phyloP scores from a whole-genome alignment of 2,329 filamentous ascomycete species.

The Cryphonectria carpinicola region DNA sequence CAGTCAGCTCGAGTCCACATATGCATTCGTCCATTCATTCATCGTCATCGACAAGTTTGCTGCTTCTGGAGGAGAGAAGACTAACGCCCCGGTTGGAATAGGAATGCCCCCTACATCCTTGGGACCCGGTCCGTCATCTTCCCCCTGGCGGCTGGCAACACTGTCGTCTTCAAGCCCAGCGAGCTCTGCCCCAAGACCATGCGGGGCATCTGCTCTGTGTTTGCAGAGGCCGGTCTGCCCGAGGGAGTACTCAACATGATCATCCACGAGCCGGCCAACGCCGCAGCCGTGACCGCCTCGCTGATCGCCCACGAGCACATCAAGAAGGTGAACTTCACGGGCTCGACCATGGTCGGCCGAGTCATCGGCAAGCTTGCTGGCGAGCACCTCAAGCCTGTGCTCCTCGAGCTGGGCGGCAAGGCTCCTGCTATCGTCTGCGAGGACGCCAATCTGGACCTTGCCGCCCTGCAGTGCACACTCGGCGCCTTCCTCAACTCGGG shows the following conservation, averaged over 20 bases:
- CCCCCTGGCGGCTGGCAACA: constrained; percentile 79
- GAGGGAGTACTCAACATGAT: constrained; percentile 75
- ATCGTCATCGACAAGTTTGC: not conserved
- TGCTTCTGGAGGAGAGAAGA: constrained; percentile 9
- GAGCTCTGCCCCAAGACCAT: constrained; percentile 69
- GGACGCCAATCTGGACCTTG: constrained; percentile 76
- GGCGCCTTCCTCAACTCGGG: constrained; percentile 76
- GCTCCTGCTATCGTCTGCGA: constrained; percentile 77
- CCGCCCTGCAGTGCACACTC: constrained; percentile 68
- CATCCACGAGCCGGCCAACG: constrained; percentile 67
- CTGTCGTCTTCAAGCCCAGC: constrained; percentile 72
- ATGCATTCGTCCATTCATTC: not conserved
- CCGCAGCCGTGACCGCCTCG: constrained; percentile 66
- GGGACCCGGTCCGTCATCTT: constrained; percentile 59
- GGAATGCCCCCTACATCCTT: constrained; percentile 63
- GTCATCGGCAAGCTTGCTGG: constrained; percentile 73
- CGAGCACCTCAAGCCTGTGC: constrained; percentile 74
- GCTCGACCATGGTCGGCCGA: constrained; percentile 72
- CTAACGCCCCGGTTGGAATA: constrained; percentile 32
- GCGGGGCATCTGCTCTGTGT: constrained; percentile 64
- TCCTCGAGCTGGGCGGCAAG: constrained; percentile 85
- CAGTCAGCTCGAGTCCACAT: constrained; percentile 50
- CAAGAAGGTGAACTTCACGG: constrained; percentile 87
- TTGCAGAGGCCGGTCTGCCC: constrained; percentile 77
- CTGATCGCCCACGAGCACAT: constrained; percentile 70